Evolutionary conservation across 768 basidiomycete species (phyloP).

Genomic region (Suillus americanus): DNA sequence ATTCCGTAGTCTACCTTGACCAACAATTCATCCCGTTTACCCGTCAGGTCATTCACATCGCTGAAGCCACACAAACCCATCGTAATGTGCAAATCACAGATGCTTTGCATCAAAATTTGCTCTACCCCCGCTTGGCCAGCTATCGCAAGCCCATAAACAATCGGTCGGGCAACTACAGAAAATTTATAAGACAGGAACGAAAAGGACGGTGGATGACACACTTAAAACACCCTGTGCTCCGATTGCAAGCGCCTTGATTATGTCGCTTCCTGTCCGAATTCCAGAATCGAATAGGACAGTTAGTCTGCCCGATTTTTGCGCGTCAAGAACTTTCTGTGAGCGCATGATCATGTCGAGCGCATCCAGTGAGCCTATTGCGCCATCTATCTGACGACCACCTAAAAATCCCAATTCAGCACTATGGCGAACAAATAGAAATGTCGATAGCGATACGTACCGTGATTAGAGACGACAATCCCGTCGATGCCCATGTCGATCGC

Average conservation of each 20-base stretch:
- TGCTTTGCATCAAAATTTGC: conserved; percentile 43
- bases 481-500: conserved; percentile 64
- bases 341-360: conserved; percentile 68
- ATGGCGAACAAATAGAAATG: background rate
- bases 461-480: conserved; percentile 81
- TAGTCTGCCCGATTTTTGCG: conserved; percentile 58
- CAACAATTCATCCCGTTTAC: conserved; percentile 35
- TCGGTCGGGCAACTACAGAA: conserved; percentile 39
- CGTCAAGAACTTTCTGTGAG: conserved; percentile 55
- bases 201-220: conserved; percentile 20
- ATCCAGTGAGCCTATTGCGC: conserved; percentile 70
- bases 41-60: conserved; percentile 36
- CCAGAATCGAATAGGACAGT: conserved; percentile 71
- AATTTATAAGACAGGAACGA: background rate
- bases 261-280: conserved; percentile 52
- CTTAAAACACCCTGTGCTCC: conserved; percentile 53
- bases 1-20: conserved; percentile 32
- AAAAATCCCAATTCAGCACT: background rate
- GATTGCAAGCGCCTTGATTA: conserved; percentile 55
- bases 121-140: conserved; percentile 49
- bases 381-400: conserved; percentile 80
- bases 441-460: conserved; percentile 44
- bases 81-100: conserved; percentile 44
- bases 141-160: conserved; percentile 49
- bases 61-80: conserved; percentile 43